Evolutionary conservation across 2,329 filamentous ascomycete species (phyloP).

Genomic region (Sarocladium kiliense): DNA sequence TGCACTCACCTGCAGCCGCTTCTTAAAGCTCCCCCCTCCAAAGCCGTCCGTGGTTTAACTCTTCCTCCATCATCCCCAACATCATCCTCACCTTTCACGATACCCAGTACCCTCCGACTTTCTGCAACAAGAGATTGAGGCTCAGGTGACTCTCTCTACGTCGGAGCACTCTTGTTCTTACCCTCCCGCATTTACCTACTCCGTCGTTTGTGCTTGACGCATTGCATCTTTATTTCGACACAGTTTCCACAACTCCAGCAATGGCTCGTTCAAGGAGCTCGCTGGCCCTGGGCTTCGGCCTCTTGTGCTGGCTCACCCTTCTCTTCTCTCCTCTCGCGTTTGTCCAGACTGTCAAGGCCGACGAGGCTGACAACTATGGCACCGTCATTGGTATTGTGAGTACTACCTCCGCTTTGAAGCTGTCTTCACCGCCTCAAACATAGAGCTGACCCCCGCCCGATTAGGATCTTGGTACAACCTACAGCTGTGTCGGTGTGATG

Average conservation of each 20-base stretch:
- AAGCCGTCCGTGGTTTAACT: slow-evolving; percentile 12
- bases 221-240: slow-evolving; percentile 15
- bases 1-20: slow-evolving; percentile 11
- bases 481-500: slow-evolving; percentile 92
- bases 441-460: slow-evolving; percentile 5
- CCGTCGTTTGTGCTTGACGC: slow-evolving; percentile 6
- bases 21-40: slow-evolving; percentile 31
- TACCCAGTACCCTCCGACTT: slow-evolving; percentile 20
- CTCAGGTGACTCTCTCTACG: slow-evolving; percentile 9
- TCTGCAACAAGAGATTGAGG: slow-evolving; percentile 8
- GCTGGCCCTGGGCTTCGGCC: slow-evolving; percentile 76
- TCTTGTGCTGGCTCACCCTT: slow-evolving; percentile 86
- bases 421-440: slow-evolving; percentile 11
- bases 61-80: slow-evolving; percentile 21
- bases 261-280: slow-evolving; percentile 60
- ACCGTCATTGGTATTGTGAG: slow-evolving; percentile 87
- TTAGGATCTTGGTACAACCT: slow-evolving; percentile 80
- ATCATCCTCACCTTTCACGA: slow-evolving; percentile 13
- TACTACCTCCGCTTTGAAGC: slow-evolving; percentile 15
- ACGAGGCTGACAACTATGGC: slow-evolving; percentile 73
- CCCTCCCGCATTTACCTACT: neutral
- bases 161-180: slow-evolving; percentile 10
- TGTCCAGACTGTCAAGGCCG: slow-evolving; percentile 71
- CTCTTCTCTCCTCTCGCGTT: slow-evolving; percentile 85
- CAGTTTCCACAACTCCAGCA: slow-evolving; percentile 15